phyloP scores from a whole-genome alignment of 2,329 filamentous ascomycete species.

The Colletotrichum sp. region DNA sequence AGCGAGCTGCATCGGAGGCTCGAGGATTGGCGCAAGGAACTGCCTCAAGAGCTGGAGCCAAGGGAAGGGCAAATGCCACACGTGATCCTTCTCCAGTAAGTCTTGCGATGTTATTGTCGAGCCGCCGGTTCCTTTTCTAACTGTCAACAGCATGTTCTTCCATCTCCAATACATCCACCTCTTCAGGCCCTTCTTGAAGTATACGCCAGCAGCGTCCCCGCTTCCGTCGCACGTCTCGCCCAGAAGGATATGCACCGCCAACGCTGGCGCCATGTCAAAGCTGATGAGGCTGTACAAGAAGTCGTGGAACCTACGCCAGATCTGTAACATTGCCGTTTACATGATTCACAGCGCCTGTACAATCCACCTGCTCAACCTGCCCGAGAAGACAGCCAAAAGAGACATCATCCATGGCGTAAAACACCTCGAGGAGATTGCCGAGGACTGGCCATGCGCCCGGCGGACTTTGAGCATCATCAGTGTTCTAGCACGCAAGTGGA shows the following conservation, averaged over 20 bases:
- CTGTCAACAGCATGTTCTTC: conserved; percentile 83
- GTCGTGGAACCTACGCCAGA: conserved; percentile 87
- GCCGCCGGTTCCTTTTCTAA: conserved; percentile 23
- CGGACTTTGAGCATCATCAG: conserved; percentile 85
- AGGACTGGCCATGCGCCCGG: conserved; percentile 90
- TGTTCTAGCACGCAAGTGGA: conserved; percentile 87
- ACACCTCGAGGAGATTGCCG: conserved; percentile 93
- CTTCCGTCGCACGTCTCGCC: conserved; percentile 88
- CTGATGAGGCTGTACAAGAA: conserved; percentile 94
- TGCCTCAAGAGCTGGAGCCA: conserved; percentile 87
- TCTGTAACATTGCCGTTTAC: conserved; percentile 96
- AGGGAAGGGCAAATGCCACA: conserved; percentile 89
- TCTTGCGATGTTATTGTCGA: conserved; percentile 24
- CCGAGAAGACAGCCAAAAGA: conserved; percentile 86
- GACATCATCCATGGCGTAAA: conserved; percentile 92
- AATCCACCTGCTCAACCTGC: conserved; percentile 90
- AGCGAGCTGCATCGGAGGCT: conserved; percentile 89
- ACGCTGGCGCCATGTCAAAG: conserved; percentile 89
- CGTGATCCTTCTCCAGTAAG: conserved; percentile 83
- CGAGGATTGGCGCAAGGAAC: conserved; percentile 84
- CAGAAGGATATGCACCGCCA: conserved; percentile 87
- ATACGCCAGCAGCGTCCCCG: conserved; percentile 80
- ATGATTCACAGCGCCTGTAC: conserved; percentile 94
- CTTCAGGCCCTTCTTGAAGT: conserved; percentile 94
- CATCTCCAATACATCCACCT: conserved; percentile 95